These are phyloP conservation scores for Porcisia hertigi DNA, from an alignment of 208 protist species.

Conservation along the genomic window DNA sequence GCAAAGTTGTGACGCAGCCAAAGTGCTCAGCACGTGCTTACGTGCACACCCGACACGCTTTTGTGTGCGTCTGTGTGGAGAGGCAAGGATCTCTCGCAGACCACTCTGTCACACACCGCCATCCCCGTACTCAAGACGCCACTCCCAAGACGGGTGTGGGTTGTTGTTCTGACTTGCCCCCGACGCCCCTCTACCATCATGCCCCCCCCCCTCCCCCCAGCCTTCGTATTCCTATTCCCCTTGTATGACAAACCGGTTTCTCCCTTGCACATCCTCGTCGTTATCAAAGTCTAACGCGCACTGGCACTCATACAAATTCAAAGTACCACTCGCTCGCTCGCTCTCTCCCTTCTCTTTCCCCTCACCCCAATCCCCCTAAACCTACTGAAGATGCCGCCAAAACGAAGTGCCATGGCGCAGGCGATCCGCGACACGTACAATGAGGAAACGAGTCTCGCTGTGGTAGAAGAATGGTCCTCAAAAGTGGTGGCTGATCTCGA, in stretches of 20 bases:
- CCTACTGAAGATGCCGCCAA: slow-evolving; percentile 44
- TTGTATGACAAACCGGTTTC: neutral
- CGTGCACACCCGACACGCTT: neutral
- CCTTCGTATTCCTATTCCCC: neutral
- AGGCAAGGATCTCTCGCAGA: neutral
- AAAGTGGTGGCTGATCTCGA: slow-evolving; percentile 37
- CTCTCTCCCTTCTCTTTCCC: neutral
- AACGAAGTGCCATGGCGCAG: slow-evolving; percentile 58
- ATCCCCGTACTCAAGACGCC: no score
- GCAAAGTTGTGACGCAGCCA: neutral
- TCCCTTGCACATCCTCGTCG: neutral
- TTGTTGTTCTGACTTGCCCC: neutral
- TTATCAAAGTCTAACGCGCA: neutral
- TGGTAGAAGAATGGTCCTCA: slow-evolving; percentile 58
- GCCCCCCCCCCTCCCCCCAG: neutral
- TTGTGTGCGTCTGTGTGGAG: neutral
- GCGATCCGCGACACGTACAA: slow-evolving; percentile 62
- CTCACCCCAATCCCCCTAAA: neutral
- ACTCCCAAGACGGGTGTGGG: neutral
- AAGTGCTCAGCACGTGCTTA: neutral
- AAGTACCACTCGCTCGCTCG: neutral
- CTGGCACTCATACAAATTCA: neutral
- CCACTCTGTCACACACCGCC: neutral
- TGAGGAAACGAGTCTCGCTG: slow-evolving; percentile 45
- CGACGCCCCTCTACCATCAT: no score